phyloP scores from a whole-genome alignment of 805 yeast species.

The Debaryomyces prosopidis region DNA sequence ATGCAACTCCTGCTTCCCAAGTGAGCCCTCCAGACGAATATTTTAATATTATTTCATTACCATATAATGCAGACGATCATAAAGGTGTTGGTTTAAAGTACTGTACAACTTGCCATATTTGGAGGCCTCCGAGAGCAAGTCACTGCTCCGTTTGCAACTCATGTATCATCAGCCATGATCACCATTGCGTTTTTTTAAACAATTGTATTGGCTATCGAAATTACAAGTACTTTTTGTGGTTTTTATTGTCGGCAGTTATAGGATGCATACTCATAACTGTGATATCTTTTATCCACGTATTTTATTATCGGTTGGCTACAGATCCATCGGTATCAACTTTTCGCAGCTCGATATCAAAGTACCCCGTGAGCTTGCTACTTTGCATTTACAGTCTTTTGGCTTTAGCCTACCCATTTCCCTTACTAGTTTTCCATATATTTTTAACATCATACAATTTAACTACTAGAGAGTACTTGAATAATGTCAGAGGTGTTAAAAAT shows the following conservation, averaged over 20 bases:
- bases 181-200: conserved; percentile 66
- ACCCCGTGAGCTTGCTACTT: conserved; percentile 50
- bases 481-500: conserved; percentile 33
- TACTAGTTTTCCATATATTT: conserved; percentile 55
- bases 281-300: conserved; percentile 20
- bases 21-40: conserved; percentile 57
- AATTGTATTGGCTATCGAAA: conserved; percentile 44
- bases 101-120: conserved; percentile 52
- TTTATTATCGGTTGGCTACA: conserved; percentile 18
- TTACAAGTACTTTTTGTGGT: conserved; percentile 37
- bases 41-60: conserved; percentile 48
- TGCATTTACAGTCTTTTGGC: conserved; percentile 48
- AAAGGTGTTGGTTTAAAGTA: conserved; percentile 51
- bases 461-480: conserved; percentile 69
- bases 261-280: conserved; percentile 19
- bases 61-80: conserved; percentile 31
- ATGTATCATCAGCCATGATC: conserved; percentile 69
- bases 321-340: conserved; percentile 29
- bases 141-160: conserved; percentile 72
- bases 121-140: conserved; percentile 70
- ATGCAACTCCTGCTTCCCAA: background rate
- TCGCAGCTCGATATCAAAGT: conserved; percentile 13
- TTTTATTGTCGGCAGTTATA: conserved; percentile 21
- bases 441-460: conserved; percentile 61
- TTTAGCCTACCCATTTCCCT: conserved; percentile 54